These are phyloP conservation scores for Cytospora leucostoma DNA, from an alignment of 2,329 filamentous ascomycete genomes.

Conservation along the genomic window DNA sequence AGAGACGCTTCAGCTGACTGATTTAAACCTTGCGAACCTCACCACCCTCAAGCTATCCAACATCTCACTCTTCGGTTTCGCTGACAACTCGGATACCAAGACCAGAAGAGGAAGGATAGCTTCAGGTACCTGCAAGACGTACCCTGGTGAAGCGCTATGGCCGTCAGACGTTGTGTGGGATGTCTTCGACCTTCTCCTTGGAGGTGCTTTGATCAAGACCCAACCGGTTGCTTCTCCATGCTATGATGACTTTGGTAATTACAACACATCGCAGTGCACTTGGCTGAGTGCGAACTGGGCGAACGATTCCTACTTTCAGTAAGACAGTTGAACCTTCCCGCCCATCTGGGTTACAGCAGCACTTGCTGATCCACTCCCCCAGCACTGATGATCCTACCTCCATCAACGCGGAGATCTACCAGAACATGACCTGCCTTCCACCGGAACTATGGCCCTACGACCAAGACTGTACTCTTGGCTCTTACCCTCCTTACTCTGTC, in stretches of 20 bases:
- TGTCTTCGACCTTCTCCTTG: slow-evolving; percentile 33
- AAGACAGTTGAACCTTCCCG: slow-evolving; percentile 12
- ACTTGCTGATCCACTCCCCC: neutral
- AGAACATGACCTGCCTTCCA: slow-evolving; percentile 35
- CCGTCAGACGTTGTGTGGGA: slow-evolving; percentile 36
- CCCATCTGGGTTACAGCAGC: neutral
- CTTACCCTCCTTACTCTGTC: slow-evolving; percentile 43
- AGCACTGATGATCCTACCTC: slow-evolving; percentile 40
- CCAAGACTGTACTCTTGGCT: slow-evolving; percentile 40
- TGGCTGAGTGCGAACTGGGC: slow-evolving; percentile 35
- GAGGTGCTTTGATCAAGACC: slow-evolving; percentile 38
- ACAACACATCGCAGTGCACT: slow-evolving; percentile 34
- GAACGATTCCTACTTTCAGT: slow-evolving; percentile 32
- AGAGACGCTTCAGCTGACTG: slow-evolving; percentile 33
- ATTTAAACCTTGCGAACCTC: slow-evolving; percentile 38
- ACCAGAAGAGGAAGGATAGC: slow-evolving; percentile 27
- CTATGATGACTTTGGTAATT: slow-evolving; percentile 32
- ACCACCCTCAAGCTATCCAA: slow-evolving; percentile 35
- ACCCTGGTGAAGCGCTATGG: slow-evolving; percentile 38
- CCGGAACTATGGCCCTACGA: slow-evolving; percentile 20
- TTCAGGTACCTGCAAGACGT: slow-evolving; percentile 37
- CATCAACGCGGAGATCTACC: slow-evolving; percentile 40
- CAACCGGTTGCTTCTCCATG: slow-evolving; percentile 38
- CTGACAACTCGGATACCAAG: slow-evolving; percentile 26
- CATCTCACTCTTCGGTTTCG: slow-evolving; percentile 40